These are phyloP conservation scores for Claviceps capensis DNA, from an alignment of 2,329 filamentous ascomycete species.

Conservation along the genomic window DNA sequence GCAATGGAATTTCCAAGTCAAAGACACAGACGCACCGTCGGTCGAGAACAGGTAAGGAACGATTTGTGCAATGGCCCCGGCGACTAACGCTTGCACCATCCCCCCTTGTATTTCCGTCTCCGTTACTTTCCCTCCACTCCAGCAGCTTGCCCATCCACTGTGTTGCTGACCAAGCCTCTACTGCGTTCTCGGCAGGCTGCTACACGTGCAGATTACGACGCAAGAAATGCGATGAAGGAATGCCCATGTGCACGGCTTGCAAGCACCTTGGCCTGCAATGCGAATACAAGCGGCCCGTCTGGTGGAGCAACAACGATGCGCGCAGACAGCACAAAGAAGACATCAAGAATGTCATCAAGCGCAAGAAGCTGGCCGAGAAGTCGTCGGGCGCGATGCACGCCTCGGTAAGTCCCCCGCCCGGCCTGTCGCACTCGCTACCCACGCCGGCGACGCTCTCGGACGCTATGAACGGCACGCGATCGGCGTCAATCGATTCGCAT, in stretches of 20 bases:
- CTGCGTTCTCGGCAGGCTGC: conserved; percentile 33
- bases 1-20: conserved; percentile 44
- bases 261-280: conserved; percentile 69
- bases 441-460: conserved; percentile 73
- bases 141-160: neutral
- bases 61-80: neutral
- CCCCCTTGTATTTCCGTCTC: neutral
- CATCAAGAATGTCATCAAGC: conserved; percentile 96
- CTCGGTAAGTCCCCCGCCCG: conserved; percentile 55
- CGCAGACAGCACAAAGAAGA: conserved; percentile 78
- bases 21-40: conserved; percentile 84
- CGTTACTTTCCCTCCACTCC: conserved; percentile 9
- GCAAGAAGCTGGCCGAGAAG: conserved; percentile 90
- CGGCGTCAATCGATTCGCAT: conserved; percentile 68
- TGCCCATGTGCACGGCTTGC: conserved; percentile 50
- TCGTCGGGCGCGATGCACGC: conserved; percentile 42
- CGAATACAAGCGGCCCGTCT: conserved; percentile 92
- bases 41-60: conserved; percentile 66
- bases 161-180: conserved; percentile 2
- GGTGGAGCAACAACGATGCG: conserved; percentile 92
- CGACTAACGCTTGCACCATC: neutral
- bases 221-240: conserved; percentile 57
- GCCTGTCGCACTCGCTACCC: conserved; percentile 67
- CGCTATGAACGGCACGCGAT: conserved; percentile 52
- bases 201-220: conserved; percentile 54